phyloP scores from a whole-genome alignment of 1,139 yeast species.

The Kodamaea fungicola region DNA sequence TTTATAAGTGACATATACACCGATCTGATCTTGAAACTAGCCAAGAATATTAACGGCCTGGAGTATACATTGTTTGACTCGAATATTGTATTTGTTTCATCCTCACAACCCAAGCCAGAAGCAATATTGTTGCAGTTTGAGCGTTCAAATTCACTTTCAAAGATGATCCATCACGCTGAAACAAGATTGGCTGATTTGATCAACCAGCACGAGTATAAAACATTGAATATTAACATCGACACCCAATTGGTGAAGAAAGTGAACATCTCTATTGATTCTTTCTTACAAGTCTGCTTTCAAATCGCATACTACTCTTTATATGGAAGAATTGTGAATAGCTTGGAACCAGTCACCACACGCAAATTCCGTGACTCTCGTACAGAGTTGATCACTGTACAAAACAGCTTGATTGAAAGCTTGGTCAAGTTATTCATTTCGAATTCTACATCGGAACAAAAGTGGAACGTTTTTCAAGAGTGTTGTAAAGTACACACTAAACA shows the following conservation, averaged over 20 bases:
- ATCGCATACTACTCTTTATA: slow-evolving; percentile 70
- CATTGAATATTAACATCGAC: slow-evolving; percentile 38
- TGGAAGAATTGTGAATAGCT: slow-evolving; percentile 62
- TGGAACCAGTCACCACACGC: slow-evolving; percentile 74
- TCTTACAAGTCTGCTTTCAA: slow-evolving; percentile 66
- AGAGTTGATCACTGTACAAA: slow-evolving; percentile 64
- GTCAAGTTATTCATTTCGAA: slow-evolving; percentile 62
- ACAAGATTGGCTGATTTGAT: slow-evolving; percentile 74
- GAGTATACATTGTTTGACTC: slow-evolving; percentile 63
- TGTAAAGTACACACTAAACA: slow-evolving; percentile 50
- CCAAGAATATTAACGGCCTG: slow-evolving; percentile 67
- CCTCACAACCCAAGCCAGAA: slow-evolving; percentile 43
- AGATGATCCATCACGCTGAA: slow-evolving; percentile 64
- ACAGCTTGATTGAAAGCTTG: slow-evolving; percentile 46
- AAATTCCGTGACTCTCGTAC: slow-evolving; percentile 66
- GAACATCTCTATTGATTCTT: slow-evolving; percentile 59
- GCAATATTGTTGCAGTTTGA: slow-evolving; percentile 44
- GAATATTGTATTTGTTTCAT: slow-evolving; percentile 32
- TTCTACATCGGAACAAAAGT: slow-evolving; percentile 43
- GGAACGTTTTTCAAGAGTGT: slow-evolving; percentile 50
- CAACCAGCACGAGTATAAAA: slow-evolving; percentile 62
- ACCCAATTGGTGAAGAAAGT: slow-evolving; percentile 47
- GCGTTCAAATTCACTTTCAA: slow-evolving; percentile 43
- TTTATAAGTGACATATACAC: slow-evolving; percentile 75
- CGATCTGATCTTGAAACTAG: slow-evolving; percentile 67